phyloP scores from a whole-genome alignment of 768 basidiomycete species.

The Tulasnella sp. region DNA sequence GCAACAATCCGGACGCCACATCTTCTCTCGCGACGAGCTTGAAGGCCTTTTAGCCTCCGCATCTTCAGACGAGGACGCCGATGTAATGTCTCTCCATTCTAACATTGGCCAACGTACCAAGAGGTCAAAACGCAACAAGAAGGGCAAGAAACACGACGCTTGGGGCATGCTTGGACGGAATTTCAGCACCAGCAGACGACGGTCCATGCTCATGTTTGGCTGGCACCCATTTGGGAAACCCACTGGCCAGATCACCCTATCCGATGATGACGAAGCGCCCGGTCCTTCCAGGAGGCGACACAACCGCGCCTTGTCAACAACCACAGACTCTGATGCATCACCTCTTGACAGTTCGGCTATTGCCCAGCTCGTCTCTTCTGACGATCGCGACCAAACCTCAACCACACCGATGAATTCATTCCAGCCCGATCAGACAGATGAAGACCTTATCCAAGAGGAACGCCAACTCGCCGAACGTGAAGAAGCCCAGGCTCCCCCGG shows the following conservation, averaged over 20 bases:
- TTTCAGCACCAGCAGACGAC: background rate
- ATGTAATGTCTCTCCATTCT: conserved; percentile 6
- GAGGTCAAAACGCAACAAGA: background rate
- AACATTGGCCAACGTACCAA: background rate
- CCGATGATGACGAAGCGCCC: background rate
- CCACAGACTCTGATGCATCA: background rate
- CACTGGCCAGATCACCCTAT: background rate
- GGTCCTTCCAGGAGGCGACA: background rate
- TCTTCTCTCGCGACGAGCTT: conserved; percentile 8
- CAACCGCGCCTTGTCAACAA: background rate
- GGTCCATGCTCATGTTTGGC: background rate
- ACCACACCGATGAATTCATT: background rate
- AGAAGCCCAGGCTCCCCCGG: background rate
- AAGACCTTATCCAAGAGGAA: background rate
- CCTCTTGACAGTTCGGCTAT: background rate
- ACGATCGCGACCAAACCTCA: background rate
- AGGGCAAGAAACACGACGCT: background rate
- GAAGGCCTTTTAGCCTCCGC: conserved; percentile 1
- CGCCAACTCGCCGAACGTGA: background rate
- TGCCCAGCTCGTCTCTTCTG: background rate
- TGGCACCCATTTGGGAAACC: conserved; percentile 13
- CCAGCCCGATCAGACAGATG: background rate
- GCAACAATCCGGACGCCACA: background rate
- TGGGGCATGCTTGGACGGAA: conserved; percentile 7
- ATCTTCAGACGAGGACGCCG: conserved; percentile 5